A percentile compares a stretch with the other conserved stretches of the same genome.
These are phyloP conservation scores for Fusarium chlamydosporum DNA, from an alignment of 2,329 filamentous ascomycete genomes.

Conservation along the genomic window DNA sequence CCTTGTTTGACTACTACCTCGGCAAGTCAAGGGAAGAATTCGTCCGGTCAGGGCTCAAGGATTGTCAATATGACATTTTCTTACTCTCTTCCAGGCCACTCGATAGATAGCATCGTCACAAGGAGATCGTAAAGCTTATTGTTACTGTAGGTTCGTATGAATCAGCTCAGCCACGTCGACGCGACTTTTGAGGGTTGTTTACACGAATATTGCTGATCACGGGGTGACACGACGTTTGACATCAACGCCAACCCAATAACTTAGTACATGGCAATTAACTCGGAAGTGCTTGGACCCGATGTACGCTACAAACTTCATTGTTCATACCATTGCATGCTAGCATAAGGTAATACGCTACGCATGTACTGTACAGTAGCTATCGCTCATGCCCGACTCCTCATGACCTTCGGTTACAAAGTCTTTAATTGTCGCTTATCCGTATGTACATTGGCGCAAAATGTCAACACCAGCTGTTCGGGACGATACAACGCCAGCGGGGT, in stretches of 20 bases:
- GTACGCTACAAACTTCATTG: neutral
- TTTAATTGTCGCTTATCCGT: constrained; percentile 4
- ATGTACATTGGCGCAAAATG: neutral
- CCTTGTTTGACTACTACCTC: constrained; percentile 27
- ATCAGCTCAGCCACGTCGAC: constrained; percentile 16
- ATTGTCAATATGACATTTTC: neutral
- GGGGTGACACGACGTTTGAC: constrained; percentile 16
- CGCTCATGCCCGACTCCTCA: neutral
- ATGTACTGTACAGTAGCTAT: neutral
- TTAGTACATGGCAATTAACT: neutral
- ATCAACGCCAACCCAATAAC: constrained; percentile 35
- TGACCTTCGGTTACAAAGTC: neutral
- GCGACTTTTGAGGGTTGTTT: constrained; percentile 7
- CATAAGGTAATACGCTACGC: neutral
- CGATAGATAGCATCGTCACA: constrained; percentile 11
- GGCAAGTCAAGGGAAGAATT: constrained; percentile 19
- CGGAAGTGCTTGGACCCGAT: constrained; percentile 2
- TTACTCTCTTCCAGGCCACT: neutral
- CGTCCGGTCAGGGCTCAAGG: neutral
- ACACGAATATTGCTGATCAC: constrained; percentile 4
- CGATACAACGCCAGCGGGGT: constrained; percentile 5
- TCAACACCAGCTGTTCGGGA: constrained; percentile 4
- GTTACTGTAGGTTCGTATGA: neutral
- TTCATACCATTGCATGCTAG: neutral
- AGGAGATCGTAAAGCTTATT: neutral